phyloP scores from a whole-genome alignment of 1,284 basidiomycete species.

The Pseudozyma sp. region DNA sequence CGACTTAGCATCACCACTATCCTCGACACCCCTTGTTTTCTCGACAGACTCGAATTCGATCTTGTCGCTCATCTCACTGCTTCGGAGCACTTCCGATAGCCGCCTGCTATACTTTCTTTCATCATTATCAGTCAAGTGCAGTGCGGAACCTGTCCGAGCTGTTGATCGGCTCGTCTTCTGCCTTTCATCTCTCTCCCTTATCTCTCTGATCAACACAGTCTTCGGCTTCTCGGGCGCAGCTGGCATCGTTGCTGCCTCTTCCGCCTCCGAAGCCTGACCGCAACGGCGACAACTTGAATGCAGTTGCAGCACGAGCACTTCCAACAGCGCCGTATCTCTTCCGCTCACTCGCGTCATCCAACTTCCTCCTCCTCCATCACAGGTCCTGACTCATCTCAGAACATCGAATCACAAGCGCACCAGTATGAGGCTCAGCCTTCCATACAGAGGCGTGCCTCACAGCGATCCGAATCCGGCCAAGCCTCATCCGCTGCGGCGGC shows the following conservation, averaged over 20 bases:
- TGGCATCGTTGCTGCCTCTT: slow-evolving; percentile 24
- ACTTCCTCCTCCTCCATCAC: slow-evolving; percentile 29
- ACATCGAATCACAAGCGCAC: slow-evolving; percentile 16
- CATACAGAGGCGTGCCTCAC: slow-evolving; percentile 15
- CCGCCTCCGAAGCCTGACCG: slow-evolving; percentile 14
- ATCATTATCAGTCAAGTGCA: no score
- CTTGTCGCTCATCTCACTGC: no score
- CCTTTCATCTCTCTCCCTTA: no score
- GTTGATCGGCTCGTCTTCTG: background rate
- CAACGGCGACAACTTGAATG: slow-evolving; percentile 32
- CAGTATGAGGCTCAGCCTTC: slow-evolving; percentile 24
- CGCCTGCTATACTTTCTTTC: no score
- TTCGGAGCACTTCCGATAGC: no score
- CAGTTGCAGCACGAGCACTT: slow-evolving; percentile 22
- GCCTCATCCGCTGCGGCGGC: slow-evolving; percentile 2
- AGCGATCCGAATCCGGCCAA: slow-evolving; percentile 7
- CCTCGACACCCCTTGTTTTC: background rate
- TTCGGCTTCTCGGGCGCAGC: slow-evolving; percentile 1
- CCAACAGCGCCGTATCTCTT: slow-evolving; percentile 22
- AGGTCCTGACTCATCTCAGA: slow-evolving; percentile 15
- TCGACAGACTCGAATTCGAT: background rate
- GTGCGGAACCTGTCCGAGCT: no score
- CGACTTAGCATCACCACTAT: background rate
- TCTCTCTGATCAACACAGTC: background rate
- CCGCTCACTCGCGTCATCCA: slow-evolving; percentile 13